A percentile compares a stretch with the other conserved stretches of the same genome.
phyloP scores from a whole-genome alignment of 805 yeast genomes.

The Hanseniaspora taiwanica region DNA sequence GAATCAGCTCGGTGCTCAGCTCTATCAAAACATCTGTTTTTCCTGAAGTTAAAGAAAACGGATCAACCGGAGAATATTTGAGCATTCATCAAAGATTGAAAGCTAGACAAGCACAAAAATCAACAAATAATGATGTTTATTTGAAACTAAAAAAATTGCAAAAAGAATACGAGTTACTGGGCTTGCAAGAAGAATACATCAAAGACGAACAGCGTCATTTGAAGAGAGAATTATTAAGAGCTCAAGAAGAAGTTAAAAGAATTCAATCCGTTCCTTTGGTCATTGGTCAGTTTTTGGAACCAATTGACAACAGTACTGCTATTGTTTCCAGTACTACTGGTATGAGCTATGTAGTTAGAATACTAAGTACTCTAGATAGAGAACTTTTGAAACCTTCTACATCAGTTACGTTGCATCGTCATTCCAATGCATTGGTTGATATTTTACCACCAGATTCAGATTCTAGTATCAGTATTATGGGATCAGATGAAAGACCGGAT shows the following conservation, averaged over 20 bases:
- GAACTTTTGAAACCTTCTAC: slow-evolving; percentile 90
- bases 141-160: slow-evolving; percentile 76
- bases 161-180: slow-evolving; percentile 73
- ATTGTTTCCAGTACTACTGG: slow-evolving; percentile 97
- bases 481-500: slow-evolving; percentile 86
- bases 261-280: slow-evolving; percentile 96
- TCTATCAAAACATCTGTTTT: no score
- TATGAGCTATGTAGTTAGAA: slow-evolving; percentile 90
- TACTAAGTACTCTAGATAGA: slow-evolving; percentile 85
- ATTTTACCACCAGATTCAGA: slow-evolving; percentile 98
- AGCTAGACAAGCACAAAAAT: slow-evolving; percentile 18
- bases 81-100: slow-evolving; percentile 22
- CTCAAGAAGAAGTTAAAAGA: slow-evolving; percentile 96
- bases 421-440: slow-evolving; percentile 94
- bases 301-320: slow-evolving; percentile 92
- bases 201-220: slow-evolving; percentile 96
- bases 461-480: slow-evolving; percentile 86
- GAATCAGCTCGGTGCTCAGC: slow-evolving; percentile 26
- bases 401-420: slow-evolving; percentile 95
- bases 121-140: slow-evolving; percentile 52
- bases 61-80: no score
- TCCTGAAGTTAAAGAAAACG: no score
- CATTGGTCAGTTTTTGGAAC: slow-evolving; percentile 95
- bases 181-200: slow-evolving; percentile 89
- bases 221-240: slow-evolving; percentile 86